phyloP scores from a whole-genome alignment of 768 basidiomycete genomes.

The Tephrocybe sp. region DNA sequence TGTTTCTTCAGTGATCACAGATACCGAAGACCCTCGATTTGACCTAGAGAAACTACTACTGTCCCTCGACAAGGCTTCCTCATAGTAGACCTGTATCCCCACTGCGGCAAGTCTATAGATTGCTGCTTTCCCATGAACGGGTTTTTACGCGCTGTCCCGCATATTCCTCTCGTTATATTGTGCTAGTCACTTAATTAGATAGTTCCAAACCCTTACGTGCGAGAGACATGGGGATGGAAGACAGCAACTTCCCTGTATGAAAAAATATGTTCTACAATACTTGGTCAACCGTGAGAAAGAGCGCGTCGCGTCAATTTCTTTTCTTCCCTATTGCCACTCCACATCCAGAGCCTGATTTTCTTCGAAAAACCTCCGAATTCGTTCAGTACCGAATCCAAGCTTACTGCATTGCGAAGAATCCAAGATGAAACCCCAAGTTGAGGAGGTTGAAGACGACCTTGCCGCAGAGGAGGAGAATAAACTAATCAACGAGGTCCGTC shows the following conservation, averaged over 20 bases:
- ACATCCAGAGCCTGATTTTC: background rate
- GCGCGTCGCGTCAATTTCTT: constrained; percentile 36
- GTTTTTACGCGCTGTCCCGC: constrained; percentile 7
- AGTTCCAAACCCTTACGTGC: constrained; percentile 4
- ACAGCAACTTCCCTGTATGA: background rate
- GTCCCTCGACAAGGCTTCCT: constrained; percentile 67
- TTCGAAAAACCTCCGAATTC: background rate
- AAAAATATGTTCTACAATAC: background rate
- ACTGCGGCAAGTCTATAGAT: constrained; percentile 16
- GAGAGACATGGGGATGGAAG: background rate
- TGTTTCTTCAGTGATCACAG: constrained; percentile 67
- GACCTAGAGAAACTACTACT: constrained; percentile 89
- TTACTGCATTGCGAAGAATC: background rate
- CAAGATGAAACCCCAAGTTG: constrained; percentile 48
- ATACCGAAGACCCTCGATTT: constrained; percentile 94
- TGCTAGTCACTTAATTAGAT: constrained; percentile 18
- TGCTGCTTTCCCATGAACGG: constrained; percentile 10
- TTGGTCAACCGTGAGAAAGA: constrained; percentile 34
- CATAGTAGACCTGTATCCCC: constrained; percentile 38
- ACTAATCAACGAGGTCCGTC: constrained; percentile 76
- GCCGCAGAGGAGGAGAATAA: constrained; percentile 87
- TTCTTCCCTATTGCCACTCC: constrained; percentile 1
- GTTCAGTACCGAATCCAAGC: background rate
- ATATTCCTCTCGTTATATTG: constrained; percentile 11
- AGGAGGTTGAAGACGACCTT: constrained; percentile 77